Base-by-base conservation (phyloP, 2,329 filamentous ascomycete genomes). In the Paraphoma sp. region DNA sequence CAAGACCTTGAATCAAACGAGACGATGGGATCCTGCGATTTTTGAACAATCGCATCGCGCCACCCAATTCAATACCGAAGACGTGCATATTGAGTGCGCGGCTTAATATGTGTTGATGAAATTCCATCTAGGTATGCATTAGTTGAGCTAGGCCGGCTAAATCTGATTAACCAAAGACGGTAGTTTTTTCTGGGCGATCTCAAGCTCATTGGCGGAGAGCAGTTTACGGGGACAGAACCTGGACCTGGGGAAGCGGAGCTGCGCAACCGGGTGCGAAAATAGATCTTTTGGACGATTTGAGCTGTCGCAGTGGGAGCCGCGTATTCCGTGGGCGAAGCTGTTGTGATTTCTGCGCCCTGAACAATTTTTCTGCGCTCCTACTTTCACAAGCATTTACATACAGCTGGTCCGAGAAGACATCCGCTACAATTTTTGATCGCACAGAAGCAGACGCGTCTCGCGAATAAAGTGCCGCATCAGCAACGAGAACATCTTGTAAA, bases 91-190 rank as follows among this genome's bases (percentile, higher is more conserved):
- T 48, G 30, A 47, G 54, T 60, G 56, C 53, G 60, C 53, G 52
- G 49, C 50, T 40, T 50, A 63, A 58, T 63, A 44, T 63, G 16
- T 30, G 9, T 50, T 57, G 42, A 63, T 60, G 50, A 60, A 53
- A 18, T 54, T 45, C 45, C 38, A 55, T 60, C 18, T 56, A 29
- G 50, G 17, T 14, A 31, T 56, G 54, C 54, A 54, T 29, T 23
- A 38, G 41, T 8, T 2, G 46, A 11, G 30, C 31, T 12, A 38
- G 28, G 18, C 50, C 60, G 60, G 60, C 36, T 63, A 63, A 63
- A 56, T 8, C 10, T 41, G 36, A 12, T 23, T 23, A 5, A 28
- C 50, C 49, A 29, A 38, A 52, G 33, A 28, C 17, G 40, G 53
- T 23, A 48, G 30, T 41, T 30, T 14, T 3, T 14, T 3, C 9